Percentiles rank a stretch among this genome's conserved stretches.
Evolutionary conservation across 257 asterid genomes (phyloP).

Genomic region (Eustoma russellianum): DNA sequence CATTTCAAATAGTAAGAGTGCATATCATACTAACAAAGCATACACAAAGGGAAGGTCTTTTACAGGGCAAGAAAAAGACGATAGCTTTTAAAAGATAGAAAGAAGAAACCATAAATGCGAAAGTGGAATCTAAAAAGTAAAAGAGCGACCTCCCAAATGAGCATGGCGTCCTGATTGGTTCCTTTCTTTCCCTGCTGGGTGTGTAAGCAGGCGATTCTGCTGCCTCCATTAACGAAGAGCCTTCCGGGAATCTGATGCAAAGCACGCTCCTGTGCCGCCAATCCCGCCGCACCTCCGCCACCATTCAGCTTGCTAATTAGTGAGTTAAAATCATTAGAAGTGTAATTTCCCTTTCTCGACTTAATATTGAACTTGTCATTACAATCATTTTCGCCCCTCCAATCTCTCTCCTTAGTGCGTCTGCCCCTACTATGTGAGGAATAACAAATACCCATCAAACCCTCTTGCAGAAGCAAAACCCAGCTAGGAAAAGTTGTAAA

Average conservation of each 20-base stretch:
- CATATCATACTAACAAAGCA: no score
- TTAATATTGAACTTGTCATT: conserved; percentile 25
- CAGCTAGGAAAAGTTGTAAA: neutral
- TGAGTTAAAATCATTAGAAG: conserved; percentile 56
- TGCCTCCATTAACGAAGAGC: conserved; percentile 60
- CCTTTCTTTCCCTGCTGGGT: conserved; percentile 98
- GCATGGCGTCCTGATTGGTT: conserved; percentile 94
- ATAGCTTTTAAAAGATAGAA: no score
- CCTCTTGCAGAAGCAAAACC: neutral
- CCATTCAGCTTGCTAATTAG: conserved; percentile 57
- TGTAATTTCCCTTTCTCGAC: conserved; percentile 36
- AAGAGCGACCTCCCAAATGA: conserved; percentile 89
- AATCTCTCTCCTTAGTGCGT: conserved; percentile 29
- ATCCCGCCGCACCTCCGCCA: conserved; percentile 32
- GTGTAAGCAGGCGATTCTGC: conserved; percentile 53
- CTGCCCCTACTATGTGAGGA: conserved; percentile 30
- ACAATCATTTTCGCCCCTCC: conserved; percentile 27
- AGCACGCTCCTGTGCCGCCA: conserved; percentile 62
- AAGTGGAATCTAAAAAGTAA: neutral
- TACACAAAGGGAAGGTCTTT: no score
- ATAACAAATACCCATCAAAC: conserved; percentile 81
- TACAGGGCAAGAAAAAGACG: no score
- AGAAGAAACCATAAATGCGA: no score
- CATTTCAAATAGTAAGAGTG: no score
- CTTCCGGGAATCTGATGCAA: conserved; percentile 79